A percentile compares a stretch with the other conserved stretches of the same genome.
phyloP scores from a whole-genome alignment of 2,329 filamentous ascomycete genomes.

The Hypoxylon sp. region DNA sequence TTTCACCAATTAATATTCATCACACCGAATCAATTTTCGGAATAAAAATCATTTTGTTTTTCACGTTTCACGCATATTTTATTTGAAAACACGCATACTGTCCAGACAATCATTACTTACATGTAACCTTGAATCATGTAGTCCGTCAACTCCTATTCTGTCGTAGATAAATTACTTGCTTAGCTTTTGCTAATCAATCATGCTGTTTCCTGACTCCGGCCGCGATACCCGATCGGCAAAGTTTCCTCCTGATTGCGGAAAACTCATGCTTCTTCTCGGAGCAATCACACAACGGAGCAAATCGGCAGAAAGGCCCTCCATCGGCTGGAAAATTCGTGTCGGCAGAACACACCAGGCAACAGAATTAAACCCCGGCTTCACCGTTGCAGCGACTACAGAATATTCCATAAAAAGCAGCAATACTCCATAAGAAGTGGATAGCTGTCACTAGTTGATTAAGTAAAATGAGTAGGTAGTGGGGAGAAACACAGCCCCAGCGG shows the following conservation, averaged over 20 bases:
- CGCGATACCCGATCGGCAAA: neutral
- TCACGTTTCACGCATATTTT: too few species aligned
- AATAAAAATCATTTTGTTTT: too few species aligned
- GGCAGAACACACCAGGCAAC: conserved; percentile 5
- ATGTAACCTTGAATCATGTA: too few species aligned
- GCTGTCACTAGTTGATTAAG: neutral
- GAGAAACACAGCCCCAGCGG: conserved; percentile 7
- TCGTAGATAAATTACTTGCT: too few species aligned
- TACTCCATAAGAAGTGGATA: neutral
- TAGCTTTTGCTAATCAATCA: too few species aligned
- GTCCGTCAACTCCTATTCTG: too few species aligned
- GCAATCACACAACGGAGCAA: neutral
- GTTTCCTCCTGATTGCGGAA: neutral
- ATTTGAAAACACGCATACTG: too few species aligned
- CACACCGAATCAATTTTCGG: too few species aligned
- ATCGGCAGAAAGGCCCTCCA: neutral
- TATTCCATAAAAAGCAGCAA: neutral
- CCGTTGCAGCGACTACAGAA: neutral
- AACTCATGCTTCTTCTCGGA: neutral
- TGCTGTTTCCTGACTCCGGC: neutral
- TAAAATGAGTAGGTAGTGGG: conserved; percentile 5
- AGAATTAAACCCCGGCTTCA: conserved; percentile 10
- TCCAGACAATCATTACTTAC: too few species aligned
- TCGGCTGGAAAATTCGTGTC: neutral
- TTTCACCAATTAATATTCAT: too few species aligned